Evolutionary conservation across 2,329 filamentous ascomycete species (phyloP), one percentile per base, ranked within the genome.

Genomic region (Chrysoporthe austroafricana): DNA sequence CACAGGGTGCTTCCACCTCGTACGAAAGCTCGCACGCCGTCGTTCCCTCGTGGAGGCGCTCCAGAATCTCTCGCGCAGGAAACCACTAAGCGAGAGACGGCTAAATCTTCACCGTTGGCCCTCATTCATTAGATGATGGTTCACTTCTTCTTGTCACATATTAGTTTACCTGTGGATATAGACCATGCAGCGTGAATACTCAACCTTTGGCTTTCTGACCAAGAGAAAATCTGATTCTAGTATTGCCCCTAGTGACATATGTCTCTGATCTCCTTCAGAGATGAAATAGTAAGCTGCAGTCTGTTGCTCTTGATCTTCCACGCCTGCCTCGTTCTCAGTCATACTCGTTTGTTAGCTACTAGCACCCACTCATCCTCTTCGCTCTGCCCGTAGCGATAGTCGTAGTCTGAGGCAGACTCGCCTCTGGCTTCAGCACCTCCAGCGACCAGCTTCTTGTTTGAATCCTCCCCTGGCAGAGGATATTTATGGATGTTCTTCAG

Each of bases 401-500:
- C 32, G 36, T n/a, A 7, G 26, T 18, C 32, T 21, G 26, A 34
- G n/a, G 34, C 16, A n/a, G 5, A 3, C 9, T 42, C 16, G 26
- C 21, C 52, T 42, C 21, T 7, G 6, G 3, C 42, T 42, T n/a
- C n/a, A 44, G 18, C 57, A 44, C 34, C 36, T 34, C 1, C 16
- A 34, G 13, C 16, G 1, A 11, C 13, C 43, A 32, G 42, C 39
- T 63, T 39, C n/a, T 32, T 44, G 3, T 42, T 44, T 9, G 42
- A 14, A 36, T 43, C 63, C 4, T 52, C 4, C 9, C 54, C 63
- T 0, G 54, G 63, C 44, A 2, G 42, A 7, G 82, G 81, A 68
- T 85, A 85, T 69, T 85, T 85, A 46, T 73, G 79, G 3, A 85
- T 66, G 68, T 85, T 76, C 46, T 84, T 82, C 44, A 85, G 72